Conservation (phyloP, 306 rosid species). For the Vigna trinervia region DNA sequence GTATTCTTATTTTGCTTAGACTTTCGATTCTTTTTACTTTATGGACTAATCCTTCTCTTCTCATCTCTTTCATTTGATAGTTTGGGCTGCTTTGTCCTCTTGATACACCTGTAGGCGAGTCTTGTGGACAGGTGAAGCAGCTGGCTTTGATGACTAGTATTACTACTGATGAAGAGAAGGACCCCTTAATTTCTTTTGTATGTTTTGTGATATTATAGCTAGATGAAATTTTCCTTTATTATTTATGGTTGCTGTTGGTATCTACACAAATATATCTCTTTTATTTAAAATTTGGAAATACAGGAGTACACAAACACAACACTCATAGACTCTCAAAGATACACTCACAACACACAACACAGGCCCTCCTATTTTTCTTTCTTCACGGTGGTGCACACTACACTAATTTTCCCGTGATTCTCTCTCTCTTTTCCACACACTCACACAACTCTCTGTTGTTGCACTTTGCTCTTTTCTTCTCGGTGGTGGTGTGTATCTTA, state of each 20-base stretch:
- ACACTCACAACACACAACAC: no score
- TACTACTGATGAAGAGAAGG: conserved; percentile 90
- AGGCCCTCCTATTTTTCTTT: no score
- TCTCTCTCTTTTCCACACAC: no score
- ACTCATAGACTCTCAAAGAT: no score
- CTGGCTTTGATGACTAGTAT: conserved; percentile 96
- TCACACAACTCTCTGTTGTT: no score
- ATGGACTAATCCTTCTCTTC: neutral
- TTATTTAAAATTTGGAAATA: no score
- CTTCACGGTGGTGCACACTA: no score
- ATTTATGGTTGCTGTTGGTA: neutral
- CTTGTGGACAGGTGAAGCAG: conserved; percentile 83
- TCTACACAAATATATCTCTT: no score
- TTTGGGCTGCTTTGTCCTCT: conserved; percentile 99
- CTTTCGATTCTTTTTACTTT: conserved; percentile 7
- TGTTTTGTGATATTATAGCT: conserved; percentile 21
- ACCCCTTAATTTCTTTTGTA: conserved; percentile 76
- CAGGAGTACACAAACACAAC: no score
- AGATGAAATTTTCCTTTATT: conserved; percentile 16
- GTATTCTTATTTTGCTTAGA: conserved; percentile 8
- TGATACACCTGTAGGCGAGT: conserved; percentile 96
- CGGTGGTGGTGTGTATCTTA: no score
- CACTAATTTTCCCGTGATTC: no score
- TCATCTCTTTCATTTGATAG: conserved; percentile 56
- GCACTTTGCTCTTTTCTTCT: no score